Conservation (phyloP, 306 rosid species). For the Vachellia pachyceras region DNA sequence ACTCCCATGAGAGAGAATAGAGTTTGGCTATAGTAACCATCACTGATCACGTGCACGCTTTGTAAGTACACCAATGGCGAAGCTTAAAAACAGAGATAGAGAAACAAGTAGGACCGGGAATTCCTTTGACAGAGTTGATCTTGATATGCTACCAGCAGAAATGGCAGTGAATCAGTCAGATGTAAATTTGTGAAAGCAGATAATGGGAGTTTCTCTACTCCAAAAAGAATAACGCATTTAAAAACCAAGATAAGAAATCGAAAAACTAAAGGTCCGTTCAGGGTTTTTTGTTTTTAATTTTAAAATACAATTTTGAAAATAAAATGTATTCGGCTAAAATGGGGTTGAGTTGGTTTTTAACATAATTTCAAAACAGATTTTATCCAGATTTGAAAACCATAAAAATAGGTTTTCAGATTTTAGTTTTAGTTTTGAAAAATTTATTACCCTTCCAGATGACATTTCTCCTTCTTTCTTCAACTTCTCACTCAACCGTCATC, state of each 20-base stretch:
- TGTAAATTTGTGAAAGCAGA: constrained; percentile 3
- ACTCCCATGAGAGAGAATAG: constrained; percentile 37
- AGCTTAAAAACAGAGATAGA: constrained; percentile 18
- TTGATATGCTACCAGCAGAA: constrained; percentile 45
- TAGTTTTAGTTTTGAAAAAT: too few relatives aligned
- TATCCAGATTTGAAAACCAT: too few relatives aligned
- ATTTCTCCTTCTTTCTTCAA: too few relatives aligned
- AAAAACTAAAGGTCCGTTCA: too few relatives aligned
- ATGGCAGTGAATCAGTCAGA: constrained; percentile 23
- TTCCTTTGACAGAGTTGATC: constrained; percentile 37
- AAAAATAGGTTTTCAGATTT: too few relatives aligned
- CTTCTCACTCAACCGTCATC: too few relatives aligned
- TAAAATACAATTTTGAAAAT: too few relatives aligned
- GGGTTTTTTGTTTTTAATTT: too few relatives aligned
- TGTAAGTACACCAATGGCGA: constrained; percentile 46
- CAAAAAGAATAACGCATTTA: not conserved
- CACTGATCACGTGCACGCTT: constrained; percentile 50
- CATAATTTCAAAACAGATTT: too few relatives aligned
- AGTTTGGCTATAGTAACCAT: constrained; percentile 46
- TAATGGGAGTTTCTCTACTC: not conserved
- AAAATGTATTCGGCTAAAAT: too few relatives aligned
- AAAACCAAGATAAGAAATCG: not conserved
- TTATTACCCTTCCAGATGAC: too few relatives aligned
- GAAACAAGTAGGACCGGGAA: constrained; percentile 32
- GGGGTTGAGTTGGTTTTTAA: too few relatives aligned